A percentile compares a stretch with the other conserved stretches of the same genome.
phyloP scores from a whole-genome alignment of 2,329 filamentous ascomycete species.

The Talaromyces sp. region DNA sequence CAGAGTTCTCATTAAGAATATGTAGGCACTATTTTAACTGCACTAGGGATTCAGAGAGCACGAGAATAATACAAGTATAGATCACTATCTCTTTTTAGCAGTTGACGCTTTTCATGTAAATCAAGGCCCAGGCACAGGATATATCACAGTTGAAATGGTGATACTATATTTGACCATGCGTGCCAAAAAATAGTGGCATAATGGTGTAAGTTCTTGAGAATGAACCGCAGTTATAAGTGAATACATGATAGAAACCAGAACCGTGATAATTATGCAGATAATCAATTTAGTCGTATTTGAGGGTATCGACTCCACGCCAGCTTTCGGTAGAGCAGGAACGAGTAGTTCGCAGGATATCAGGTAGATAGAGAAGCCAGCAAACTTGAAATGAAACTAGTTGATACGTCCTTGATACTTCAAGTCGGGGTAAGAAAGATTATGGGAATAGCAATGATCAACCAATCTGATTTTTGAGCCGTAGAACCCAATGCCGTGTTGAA shows the following conservation, averaged over 20 bases:
- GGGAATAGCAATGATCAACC: conserved; percentile 22
- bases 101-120: neutral
- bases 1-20: conserved; percentile 5
- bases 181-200: neutral
- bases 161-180: conserved; percentile 7
- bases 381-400: conserved; percentile 26
- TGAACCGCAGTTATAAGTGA: neutral
- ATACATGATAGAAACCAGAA: neutral
- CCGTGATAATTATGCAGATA: neutral
- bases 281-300: neutral
- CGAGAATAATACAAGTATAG: conserved; percentile 3
- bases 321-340: conserved; percentile 3
- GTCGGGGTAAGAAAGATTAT: conserved; percentile 27
- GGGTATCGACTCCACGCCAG: neutral
- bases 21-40: conserved; percentile 8
- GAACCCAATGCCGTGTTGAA: conserved; percentile 32
- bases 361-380: conserved; percentile 28
- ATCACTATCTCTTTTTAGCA: neutral
- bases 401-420: conserved; percentile 12
- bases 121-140: neutral
- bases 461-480: conserved; percentile 31
- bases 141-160: conserved; percentile 5
- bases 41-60: neutral
- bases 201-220: neutral
- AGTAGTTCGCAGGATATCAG: neutral